Percentiles rank a stretch among this genome's conserved stretches.
Conservation (phyloP, 192 early-diverging fungal species). For the Mortierella claussenii region DNA sequence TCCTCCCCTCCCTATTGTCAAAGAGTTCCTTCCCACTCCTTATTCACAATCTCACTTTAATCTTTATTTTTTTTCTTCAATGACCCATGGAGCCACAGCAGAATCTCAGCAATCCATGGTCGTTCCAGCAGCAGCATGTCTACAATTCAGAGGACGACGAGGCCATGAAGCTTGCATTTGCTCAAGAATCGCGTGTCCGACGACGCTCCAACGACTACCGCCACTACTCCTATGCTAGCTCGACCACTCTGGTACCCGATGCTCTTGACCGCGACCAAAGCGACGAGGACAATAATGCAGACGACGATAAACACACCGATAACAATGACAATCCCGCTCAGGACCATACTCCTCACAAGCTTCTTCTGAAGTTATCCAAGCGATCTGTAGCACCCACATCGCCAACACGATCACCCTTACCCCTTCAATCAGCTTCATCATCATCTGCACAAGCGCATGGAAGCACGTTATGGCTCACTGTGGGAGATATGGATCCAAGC, state of each 20-base stretch:
- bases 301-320: background rate
- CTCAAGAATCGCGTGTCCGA: background rate
- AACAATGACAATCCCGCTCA: background rate
- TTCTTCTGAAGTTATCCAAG: no score
- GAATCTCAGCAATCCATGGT: conserved; percentile 30
- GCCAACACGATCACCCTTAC: no score
- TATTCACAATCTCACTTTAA: no score
- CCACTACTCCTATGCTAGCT: conserved; percentile 20
- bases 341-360: background rate
- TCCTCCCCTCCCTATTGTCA: no score
- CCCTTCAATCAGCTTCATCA: no score
- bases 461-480: no score
- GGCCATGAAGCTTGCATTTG: background rate
- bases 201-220: conserved; percentile 13
- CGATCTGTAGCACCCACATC: no score
- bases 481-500: no score
- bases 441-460: no score
- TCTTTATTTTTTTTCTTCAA: no score
- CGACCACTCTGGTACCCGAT: conserved; percentile 14
- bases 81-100: no score
- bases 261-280: background rate
- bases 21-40: no score
- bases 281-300: background rate
- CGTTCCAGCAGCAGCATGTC: conserved; percentile 11
- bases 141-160: conserved; percentile 4